Conservation (phyloP, 768 basidiomycete species). For the Amyloporia xantha region DNA sequence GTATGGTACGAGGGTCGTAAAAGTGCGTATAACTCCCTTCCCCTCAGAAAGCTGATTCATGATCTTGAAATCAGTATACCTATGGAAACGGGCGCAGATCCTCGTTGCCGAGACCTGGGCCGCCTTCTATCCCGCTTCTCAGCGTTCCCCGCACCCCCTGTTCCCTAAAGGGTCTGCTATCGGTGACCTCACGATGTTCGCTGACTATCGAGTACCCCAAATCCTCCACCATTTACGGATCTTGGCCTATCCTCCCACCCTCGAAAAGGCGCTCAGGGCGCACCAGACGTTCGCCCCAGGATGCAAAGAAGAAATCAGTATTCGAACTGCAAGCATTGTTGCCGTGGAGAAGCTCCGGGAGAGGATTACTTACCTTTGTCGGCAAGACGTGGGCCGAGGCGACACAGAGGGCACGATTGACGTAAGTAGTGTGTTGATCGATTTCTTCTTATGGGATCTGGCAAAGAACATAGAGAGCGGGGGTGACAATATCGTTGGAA, state of each 20-base stretch:
- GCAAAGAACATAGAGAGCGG: slow-evolving; percentile 69
- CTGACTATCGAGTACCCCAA: slow-evolving; percentile 89
- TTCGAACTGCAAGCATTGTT: slow-evolving; percentile 75
- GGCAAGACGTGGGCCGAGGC: slow-evolving; percentile 1
- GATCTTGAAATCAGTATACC: slow-evolving; percentile 42
- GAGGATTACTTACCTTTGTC: slow-evolving; percentile 37
- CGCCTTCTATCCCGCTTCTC: slow-evolving; percentile 65
- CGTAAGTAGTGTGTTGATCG: slow-evolving; percentile 75
- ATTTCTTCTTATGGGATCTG: slow-evolving; percentile 89
- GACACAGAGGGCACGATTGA: slow-evolving; percentile 21
- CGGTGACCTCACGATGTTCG: slow-evolving; percentile 83
- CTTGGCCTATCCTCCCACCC: slow-evolving; percentile 58
- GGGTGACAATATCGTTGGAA: slow-evolving; percentile 50
- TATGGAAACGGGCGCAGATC: slow-evolving; percentile 92
- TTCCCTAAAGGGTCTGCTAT: slow-evolving; percentile 68
- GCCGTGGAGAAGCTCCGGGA: slow-evolving; percentile 70
- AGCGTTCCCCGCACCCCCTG: slow-evolving; percentile 51
- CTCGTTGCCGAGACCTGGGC: slow-evolving; percentile 91
- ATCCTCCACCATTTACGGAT: slow-evolving; percentile 81
- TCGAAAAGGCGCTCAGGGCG: slow-evolving; percentile 44
- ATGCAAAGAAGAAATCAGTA: slow-evolving; percentile 63
- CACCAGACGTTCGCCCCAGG: slow-evolving; percentile 45
- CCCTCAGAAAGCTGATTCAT: neutral
- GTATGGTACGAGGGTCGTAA: slow-evolving; percentile 46
- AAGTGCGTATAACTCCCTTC: slow-evolving; percentile 35